Conservation (phyloP, 306 rosid genomes). For the Morella rubra region DNA sequence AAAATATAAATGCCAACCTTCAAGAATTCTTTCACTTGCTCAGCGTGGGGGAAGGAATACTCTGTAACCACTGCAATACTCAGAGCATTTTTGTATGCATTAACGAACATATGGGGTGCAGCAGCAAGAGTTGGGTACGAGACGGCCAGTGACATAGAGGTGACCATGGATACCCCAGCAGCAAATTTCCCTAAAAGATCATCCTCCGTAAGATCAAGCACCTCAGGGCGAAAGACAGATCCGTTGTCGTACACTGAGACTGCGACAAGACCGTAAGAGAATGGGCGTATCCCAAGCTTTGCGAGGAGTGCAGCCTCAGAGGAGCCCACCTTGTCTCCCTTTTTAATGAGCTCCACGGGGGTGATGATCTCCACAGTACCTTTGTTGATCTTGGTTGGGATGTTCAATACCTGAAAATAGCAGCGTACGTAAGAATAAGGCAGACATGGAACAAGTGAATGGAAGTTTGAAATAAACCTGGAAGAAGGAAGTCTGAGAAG, state of each 20-base stretch:
- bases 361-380: conserved; percentile 64
- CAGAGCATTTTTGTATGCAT: conserved; percentile 51
- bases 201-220: conserved; percentile 56
- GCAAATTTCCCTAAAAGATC: conserved; percentile 54
- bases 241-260: conserved; percentile 50
- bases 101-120: conserved; percentile 53
- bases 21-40: conserved; percentile 51
- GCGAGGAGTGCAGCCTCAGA: conserved; percentile 62
- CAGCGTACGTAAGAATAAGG: not conserved
- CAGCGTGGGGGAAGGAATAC: conserved; percentile 49
- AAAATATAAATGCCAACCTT: conserved; percentile 26
- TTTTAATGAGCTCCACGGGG: conserved; percentile 60
- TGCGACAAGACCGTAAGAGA: conserved; percentile 57
- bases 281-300: conserved; percentile 60
- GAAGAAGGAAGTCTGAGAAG: conserved; percentile 37
- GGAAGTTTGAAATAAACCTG: conserved; percentile 30
- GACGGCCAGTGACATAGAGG: conserved; percentile 51
- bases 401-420: conserved; percentile 45
- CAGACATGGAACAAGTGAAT: not conserved
- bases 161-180: conserved; percentile 48
- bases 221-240: conserved; percentile 55
- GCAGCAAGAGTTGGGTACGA: conserved; percentile 58
- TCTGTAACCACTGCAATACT: conserved; percentile 50
- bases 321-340: conserved; percentile 63
- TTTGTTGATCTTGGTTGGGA: conserved; percentile 60